Base-by-base conservation (phyloP, 1,139 yeast genomes). In the Nakaseomyces uthaithaninus region DNA sequence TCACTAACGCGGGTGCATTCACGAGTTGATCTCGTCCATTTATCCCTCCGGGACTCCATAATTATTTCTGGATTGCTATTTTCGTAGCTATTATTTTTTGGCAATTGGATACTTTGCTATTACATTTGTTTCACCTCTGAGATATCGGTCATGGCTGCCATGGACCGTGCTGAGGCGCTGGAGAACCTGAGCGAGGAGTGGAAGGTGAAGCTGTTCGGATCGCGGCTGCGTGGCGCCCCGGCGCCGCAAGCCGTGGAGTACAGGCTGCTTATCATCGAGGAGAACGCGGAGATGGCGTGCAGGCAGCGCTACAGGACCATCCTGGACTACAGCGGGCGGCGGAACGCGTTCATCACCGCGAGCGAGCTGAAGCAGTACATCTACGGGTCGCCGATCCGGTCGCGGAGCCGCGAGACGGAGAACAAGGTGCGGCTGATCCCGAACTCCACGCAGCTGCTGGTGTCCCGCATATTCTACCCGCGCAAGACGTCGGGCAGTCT, bases 221-320 rank as follows among this genome's bases (percentile, higher is more conserved):
- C 25, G 19, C 17, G 35, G 17, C 12, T 31, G 25, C 25, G 35
- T 19, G 25, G 28, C 6, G 5, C 7, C n/a, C 14, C 6, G 6
- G n/a, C 14, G 28, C 28, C 9, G 19, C 11, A 4, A 2, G 7
- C 7, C 15, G 11, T 31, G 16, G 35, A 31, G 25, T 31, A 31
- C 11, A n/a, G 35, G 24, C 63, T 2, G 25, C 17, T 31, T 4
- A 47, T 65, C 2, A 57, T 64, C 1, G 64, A 62, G 39, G 68
- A 64, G 39, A 58, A 62, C 9, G 67, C 64, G 5, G 62, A 58
- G 23, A 47, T 62, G 37, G 52, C 53, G 27, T 59, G 63, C 34
- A 53, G 60, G 31, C 57, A 62, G 42, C 62, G 63, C 44, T 60
- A 60, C 42, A 59, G 51, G 33, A 47, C 59, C 0, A 46, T 56